phyloP scores from a whole-genome alignment of 2,329 filamentous ascomycete species.

The Zasmidium cellare region DNA sequence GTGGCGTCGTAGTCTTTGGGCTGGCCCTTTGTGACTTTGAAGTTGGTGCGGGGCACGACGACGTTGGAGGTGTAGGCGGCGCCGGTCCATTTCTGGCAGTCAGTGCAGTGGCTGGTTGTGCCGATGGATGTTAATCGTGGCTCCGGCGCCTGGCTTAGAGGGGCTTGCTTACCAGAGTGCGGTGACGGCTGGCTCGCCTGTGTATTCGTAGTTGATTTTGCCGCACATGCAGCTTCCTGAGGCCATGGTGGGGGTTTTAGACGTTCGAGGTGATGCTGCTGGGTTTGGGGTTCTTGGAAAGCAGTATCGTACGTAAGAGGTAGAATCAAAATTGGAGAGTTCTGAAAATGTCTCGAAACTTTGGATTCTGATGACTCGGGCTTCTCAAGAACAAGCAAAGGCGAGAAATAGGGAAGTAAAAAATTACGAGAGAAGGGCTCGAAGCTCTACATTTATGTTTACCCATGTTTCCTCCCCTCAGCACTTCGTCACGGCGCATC shows the following conservation, averaged over 20 bases:
- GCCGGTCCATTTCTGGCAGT: slow-evolving; percentile 58
- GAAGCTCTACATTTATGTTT: no score
- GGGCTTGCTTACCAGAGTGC: slow-evolving; percentile 46
- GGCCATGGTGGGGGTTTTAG: slow-evolving; percentile 19
- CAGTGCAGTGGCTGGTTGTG: slow-evolving; percentile 31
- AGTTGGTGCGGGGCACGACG: slow-evolving; percentile 48
- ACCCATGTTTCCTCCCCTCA: no score
- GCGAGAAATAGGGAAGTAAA: no score
- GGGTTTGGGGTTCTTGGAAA: no score
- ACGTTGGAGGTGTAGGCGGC: slow-evolving; percentile 58
- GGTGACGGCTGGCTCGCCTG: slow-evolving; percentile 31
- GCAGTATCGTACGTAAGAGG: no score
- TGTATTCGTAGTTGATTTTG: slow-evolving; percentile 31
- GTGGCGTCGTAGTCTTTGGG: slow-evolving; percentile 50
- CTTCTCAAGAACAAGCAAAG: no score
- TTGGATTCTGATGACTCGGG: no score
- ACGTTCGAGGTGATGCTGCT: no score
- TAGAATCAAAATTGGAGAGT: no score
- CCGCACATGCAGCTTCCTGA: slow-evolving; percentile 35
- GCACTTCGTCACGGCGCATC: neutral
- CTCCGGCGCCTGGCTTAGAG: no score
- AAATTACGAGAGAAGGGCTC: no score
- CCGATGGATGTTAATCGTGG: neutral
- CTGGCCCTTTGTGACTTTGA: slow-evolving; percentile 53
- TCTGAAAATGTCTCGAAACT: no score